Conservation (phyloP, 1,284 basidiomycete species). For the Austropuccinia psidii region DNA sequence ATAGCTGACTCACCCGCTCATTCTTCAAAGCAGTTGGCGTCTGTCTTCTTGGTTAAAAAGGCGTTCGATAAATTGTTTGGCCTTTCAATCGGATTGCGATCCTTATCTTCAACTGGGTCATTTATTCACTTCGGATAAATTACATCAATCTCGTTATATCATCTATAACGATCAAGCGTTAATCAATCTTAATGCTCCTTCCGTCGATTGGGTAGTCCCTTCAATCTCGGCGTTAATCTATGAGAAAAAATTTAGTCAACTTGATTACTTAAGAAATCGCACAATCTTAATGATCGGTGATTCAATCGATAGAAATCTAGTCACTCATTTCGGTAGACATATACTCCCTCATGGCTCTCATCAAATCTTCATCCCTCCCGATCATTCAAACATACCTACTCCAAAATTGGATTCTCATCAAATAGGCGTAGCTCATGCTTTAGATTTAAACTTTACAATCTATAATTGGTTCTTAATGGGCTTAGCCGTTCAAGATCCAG, state of each 20-base stretch:
- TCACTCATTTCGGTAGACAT: constrained; percentile 15
- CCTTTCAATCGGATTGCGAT: constrained; percentile 9
- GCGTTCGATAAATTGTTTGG: too few relatives aligned
- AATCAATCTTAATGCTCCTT: background rate
- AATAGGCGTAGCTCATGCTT: constrained; percentile 3
- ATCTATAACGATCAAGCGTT: constrained; percentile 15
- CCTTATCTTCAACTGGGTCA: constrained; percentile 18
- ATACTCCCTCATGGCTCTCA: background rate
- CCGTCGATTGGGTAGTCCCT: constrained; percentile 21
- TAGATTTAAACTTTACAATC: constrained; percentile 15
- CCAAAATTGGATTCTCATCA: constrained; percentile 18
- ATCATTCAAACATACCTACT: background rate
- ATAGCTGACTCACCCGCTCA: too few relatives aligned
- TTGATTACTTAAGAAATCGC: constrained; percentile 17
- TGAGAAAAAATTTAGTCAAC: constrained; percentile 9
- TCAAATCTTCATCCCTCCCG: background rate
- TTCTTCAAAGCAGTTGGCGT: too few relatives aligned
- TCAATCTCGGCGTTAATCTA: constrained; percentile 2
- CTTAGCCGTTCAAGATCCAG: background rate
- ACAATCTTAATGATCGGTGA: constrained; percentile 30
- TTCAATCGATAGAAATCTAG: constrained; percentile 26
- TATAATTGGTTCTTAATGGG: constrained; percentile 36
- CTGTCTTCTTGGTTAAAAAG: too few relatives aligned
- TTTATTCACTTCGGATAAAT: constrained; percentile 5
- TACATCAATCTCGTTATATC: constrained; percentile 26